phyloP scores from a whole-genome alignment of 2,329 filamentous ascomycete genomes.

The Arthrobotrys musiformis region DNA sequence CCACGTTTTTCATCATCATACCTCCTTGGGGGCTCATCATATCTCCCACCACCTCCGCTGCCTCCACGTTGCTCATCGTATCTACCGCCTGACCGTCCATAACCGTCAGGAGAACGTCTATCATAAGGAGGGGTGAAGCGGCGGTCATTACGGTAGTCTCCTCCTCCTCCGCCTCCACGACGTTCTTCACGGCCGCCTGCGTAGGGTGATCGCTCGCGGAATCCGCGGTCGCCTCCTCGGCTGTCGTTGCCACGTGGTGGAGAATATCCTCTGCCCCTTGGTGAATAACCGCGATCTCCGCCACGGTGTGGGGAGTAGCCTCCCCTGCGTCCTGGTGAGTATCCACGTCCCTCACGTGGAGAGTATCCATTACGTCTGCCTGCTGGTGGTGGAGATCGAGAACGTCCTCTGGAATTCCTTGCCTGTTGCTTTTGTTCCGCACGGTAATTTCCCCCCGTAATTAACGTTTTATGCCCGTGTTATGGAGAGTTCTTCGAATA shows the following conservation, averaged over 20 bases:
- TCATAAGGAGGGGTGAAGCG: constrained; percentile 53
- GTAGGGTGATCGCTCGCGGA: constrained; percentile 58
- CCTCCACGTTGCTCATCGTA: constrained; percentile 57
- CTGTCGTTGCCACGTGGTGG: constrained; percentile 56
- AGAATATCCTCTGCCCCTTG: constrained; percentile 44
- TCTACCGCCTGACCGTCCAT: constrained; percentile 57
- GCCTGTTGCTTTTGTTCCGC: constrained; percentile 22
- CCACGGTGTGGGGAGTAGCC: constrained; percentile 42
- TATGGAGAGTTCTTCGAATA: constrained; percentile 25
- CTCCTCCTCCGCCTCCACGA: constrained; percentile 56
- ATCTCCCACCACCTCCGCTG: constrained; percentile 44
- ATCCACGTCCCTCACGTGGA: constrained; percentile 43
- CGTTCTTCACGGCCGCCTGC: constrained; percentile 54
- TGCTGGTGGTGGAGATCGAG: constrained; percentile 43
- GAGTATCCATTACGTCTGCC: constrained; percentile 43
- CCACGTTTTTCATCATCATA: constrained; percentile 53
- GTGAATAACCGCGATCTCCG: constrained; percentile 44
- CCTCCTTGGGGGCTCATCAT: constrained; percentile 52
- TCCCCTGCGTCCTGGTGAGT: constrained; percentile 48
- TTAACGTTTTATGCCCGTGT: constrained; percentile 21
- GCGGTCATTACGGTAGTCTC: constrained; percentile 57
- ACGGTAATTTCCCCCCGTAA: not conserved
- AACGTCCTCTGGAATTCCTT: constrained; percentile 53
- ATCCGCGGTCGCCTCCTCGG: constrained; percentile 57
- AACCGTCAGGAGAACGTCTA: constrained; percentile 56